Evolutionary conservation across 2,329 filamentous ascomycete species (phyloP), one percentile per base, ranked within the genome.

Genomic region (Pyrenochaeta sp.): DNA sequence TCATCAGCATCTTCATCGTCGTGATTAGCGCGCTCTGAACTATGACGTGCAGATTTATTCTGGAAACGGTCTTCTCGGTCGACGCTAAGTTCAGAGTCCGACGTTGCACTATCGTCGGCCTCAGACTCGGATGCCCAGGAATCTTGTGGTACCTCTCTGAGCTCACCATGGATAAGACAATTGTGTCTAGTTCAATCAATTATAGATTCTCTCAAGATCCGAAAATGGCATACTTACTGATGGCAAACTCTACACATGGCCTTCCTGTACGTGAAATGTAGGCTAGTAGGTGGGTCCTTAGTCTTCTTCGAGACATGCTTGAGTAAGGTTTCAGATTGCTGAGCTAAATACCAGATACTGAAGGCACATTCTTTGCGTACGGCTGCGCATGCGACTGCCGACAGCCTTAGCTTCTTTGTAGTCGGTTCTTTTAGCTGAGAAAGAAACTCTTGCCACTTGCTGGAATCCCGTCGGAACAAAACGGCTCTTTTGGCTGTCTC

Each of bases 151-250:
- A 57, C 25, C 28, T 82, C 77, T 37, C 68, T 63, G 0, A 80
- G 65, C 47, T 79, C 77, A 1, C 80, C 80, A 55, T 82, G 80
- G 32, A 75, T 75, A 1, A 73, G 70, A 53, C 80, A 82, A 25
- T 77, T 61, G 46, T 77, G 74, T 42, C 72, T 74, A 32, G 24
- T 53, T 9, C 8, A 30, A 46, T 30, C 40, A 34, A 32, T 69
- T 42, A 62, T 47, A 13, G 36, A 6, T 19, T 19, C 10, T 19
- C 2, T 25, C 28, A 12, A 30, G 19, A 4, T 9, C 30, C 7
- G 6, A 60, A 8, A 15, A 3, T 10, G 19, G 22, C 7, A 13
- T 28, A 59, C 72, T 66, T 66, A 75, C 72, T 72, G 44, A 40
- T 74, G 69, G 55, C 75, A 77, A 7, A 77, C 64, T 37, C 70